Evolutionary conservation across 805 yeast genomes (phyloP).

Genomic region (Kluyveromyces wickerhamii): DNA sequence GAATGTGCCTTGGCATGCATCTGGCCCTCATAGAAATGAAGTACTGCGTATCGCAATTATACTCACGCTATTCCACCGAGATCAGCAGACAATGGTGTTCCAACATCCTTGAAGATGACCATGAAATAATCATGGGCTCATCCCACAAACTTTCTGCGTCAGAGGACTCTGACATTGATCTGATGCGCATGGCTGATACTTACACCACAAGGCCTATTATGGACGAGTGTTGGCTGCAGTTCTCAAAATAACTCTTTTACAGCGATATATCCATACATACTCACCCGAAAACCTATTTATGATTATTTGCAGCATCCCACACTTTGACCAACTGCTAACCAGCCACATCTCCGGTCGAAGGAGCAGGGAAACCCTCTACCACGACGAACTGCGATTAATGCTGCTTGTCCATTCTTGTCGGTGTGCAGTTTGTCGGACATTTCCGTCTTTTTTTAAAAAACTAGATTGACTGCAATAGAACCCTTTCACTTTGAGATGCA

Average conservation of each 20-base stretch:
- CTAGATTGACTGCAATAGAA: too few species aligned
- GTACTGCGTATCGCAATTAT: conserved; percentile 43
- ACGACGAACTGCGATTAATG: too few species aligned
- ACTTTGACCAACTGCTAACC: too few species aligned
- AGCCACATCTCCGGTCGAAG: too few species aligned
- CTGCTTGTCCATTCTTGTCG: too few species aligned
- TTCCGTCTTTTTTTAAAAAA: too few species aligned
- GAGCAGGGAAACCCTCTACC: too few species aligned
- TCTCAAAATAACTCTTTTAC: neutral
- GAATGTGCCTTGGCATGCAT: conserved; percentile 71
- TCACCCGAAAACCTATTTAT: too few species aligned
- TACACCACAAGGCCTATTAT: conserved; percentile 45
- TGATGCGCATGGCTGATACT: conserved; percentile 50
- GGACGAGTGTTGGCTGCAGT: conserved; percentile 43
- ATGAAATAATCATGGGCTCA: conserved; percentile 20
- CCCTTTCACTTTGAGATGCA: too few species aligned
- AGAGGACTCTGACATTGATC: conserved; percentile 33
- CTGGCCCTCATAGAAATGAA: conserved; percentile 62
- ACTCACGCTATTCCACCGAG: conserved; percentile 33
- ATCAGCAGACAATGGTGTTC: conserved; percentile 40
- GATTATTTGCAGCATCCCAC: too few species aligned
- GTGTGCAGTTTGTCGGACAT: too few species aligned
- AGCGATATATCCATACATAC: too few species aligned
- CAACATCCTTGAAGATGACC: conserved; percentile 16
- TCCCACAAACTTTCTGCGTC: neutral